These are phyloP conservation scores for Phytophthora tubulina DNA, from an alignment of 352 stramenopile genomes.

Conservation along the genomic window DNA sequence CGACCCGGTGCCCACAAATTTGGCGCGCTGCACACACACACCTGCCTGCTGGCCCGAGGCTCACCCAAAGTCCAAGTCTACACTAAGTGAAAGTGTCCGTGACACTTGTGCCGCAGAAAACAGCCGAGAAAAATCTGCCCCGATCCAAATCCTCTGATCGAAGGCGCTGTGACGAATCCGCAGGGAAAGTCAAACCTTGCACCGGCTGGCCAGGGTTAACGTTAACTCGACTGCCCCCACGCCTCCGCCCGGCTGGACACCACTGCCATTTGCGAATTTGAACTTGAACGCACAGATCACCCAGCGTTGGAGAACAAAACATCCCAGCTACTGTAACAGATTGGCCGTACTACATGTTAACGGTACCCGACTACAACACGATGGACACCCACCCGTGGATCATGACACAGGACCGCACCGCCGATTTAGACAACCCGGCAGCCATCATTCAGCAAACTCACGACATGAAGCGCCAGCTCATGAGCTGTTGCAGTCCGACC, in stretches of 20 bases:
- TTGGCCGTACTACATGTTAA: constrained; percentile 29
- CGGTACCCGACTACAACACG: constrained; percentile 8
- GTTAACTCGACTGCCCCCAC: constrained; percentile 31
- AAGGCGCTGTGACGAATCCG: constrained; percentile 50
- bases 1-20: constrained; percentile 27
- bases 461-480: constrained; percentile 37
- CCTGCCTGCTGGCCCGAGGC: constrained; percentile 30
- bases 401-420: constrained; percentile 19
- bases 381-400: constrained; percentile 43
- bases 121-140: constrained; percentile 43
- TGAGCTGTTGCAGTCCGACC: constrained; percentile 32
- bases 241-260: constrained; percentile 7
- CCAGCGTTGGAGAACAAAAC: constrained; percentile 4
- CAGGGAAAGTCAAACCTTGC: constrained; percentile 43
- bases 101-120: constrained; percentile 41
- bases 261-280: constrained; percentile 47
- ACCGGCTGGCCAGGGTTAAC: constrained; percentile 33
- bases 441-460: constrained; percentile 22
- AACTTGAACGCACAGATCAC: constrained; percentile 28
- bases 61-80: constrained; percentile 19
- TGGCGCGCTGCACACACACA: constrained; percentile 34
- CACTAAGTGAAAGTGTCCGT: constrained; percentile 5
- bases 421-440: constrained; percentile 15
- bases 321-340: constrained; percentile 3
- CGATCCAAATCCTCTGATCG: constrained; percentile 46